Conservation (phyloP, 2,329 filamentous ascomycete species). For the Ophiobolus disseminans region DNA sequence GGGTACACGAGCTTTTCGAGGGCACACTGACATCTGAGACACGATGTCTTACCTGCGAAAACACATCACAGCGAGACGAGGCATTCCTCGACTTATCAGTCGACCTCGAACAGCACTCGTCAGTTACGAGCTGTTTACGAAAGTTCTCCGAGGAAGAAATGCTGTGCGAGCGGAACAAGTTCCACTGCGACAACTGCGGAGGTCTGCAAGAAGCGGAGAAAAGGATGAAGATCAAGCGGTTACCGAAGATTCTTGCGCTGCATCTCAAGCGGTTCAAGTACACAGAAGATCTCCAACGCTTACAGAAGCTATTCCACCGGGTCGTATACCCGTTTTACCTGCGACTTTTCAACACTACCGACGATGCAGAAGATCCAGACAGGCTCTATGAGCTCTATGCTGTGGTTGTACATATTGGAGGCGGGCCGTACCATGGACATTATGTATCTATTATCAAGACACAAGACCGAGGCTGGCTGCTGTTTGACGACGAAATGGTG, state of each 20-base stretch:
- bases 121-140: conserved; percentile 90
- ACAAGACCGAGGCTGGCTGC: conserved; percentile 89
- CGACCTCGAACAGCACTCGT: conserved; percentile 92
- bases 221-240: conserved; percentile 96
- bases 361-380: conserved; percentile 92
- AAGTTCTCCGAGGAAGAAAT: conserved; percentile 99
- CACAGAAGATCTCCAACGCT: conserved; percentile 88
- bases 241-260: conserved; percentile 88
- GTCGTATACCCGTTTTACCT: conserved; percentile 98
- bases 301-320: conserved; percentile 96
- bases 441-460: conserved; percentile 99
- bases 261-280: conserved; percentile 99
- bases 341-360: conserved; percentile 95
- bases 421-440: conserved; percentile 95
- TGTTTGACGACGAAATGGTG: conserved; percentile 98
- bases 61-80: conserved; percentile 91
- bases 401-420: conserved; percentile 95
- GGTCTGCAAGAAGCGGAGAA: conserved; percentile 98
- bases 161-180: conserved; percentile 96
- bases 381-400: conserved; percentile 95
- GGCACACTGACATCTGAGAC: conserved; percentile 95
- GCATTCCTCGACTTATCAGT: conserved; percentile 96
- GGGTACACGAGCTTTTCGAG: conserved; percentile 98
- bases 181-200: conserved; percentile 96
- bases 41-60: conserved; percentile 94